Evolutionary conservation across 306 rosid genomes (phyloP), one percentile per base, ranked within the genome.

Genomic region (Oxytropis ochrocephala): DNA sequence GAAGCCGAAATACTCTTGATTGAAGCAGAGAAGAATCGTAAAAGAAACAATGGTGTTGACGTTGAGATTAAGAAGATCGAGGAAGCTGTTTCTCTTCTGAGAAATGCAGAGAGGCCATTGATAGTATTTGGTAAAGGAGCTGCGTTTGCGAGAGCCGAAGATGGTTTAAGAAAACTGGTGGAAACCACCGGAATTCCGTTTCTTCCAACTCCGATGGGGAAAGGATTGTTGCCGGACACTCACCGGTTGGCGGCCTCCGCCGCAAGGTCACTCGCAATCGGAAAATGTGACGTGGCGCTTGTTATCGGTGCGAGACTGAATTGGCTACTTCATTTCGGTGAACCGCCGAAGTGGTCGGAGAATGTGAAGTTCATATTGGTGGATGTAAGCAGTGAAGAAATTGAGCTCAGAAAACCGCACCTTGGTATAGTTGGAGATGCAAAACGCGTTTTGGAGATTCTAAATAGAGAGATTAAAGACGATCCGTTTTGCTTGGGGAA

Each of bases 201-300:
- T 77, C 80, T 94, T 48, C 97, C 99, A 1, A 94, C 99, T 61
- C 99, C 99, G 0, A 91, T 94, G 97, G 97, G 96, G 14, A 91
- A 94, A 36, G 99, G 99, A 0, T 64, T 94, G 64, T 57, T 94
- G 48, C 81, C 99, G 0, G 99, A 94, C 35, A 78, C 90, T 7
- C 99, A 94, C 50, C 77, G 80, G 27, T 89, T 94, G 1, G 96
- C 99, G 0, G 97, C 97, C 6, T 81, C 97, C 0, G 99, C 99
- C 0, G 96, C 99, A 1, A 85, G 99, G 54, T 91, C 96, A 0
- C 83, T 94, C 7, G 97, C 97, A 0, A 94, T 94, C 0, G 95
- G 97, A 1, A 87, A 87, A 59, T 94, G 99, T 19, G 99, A 94
- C n/a, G 96, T 91, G 8, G 99, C 92, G 1, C 76, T 91, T 39